Base-by-base conservation (phyloP, 805 yeast species). In the Myxozyma mucilagina region DNA sequence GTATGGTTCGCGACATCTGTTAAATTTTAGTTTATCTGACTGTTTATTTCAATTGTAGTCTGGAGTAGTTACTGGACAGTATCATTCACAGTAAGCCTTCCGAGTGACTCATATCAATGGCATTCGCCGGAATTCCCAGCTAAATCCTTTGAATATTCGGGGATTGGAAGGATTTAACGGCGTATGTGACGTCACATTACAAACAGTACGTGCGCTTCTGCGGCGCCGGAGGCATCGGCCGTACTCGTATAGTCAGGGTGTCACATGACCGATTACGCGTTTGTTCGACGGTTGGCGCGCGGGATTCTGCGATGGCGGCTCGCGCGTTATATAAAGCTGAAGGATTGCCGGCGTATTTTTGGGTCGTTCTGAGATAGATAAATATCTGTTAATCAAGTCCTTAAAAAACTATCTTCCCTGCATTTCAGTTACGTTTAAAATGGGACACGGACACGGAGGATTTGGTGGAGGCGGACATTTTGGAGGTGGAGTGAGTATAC, bases 1-100 rank as follows among this genome's bases (percentile, higher is more conserved):
- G 69, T 36, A 45, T 67, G 39, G 68, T 66, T 18, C 58, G 61
- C 47, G 57, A 56, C 11, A 44, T 41, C n/a, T 18, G 34, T 4
- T 48, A 24, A 24, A 11, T 8, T 32, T 14, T 18, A 45, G 24
- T 11, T 16, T 7, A 43, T 11, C 41, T 38, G n/a, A 13, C 6
- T 2, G 13, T 24, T 4, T 24, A 24, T 24, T 4, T 3, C 29
- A 2, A 24, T 24, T 3, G 4, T 24, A 24, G 4, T 24, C 29
- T 24, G 29, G 29, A 24, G 29, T 24, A n/a, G n/a, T n/a, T n/a
- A 24, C 29, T 24, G 29, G 29, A 24, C 29, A 24, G 2, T 24
- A 24, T 24, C 4, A 4, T 24, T 24, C 29, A 4, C 29, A 3
- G 29, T 24, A 24, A 24, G 29, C 29, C 29, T 24, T 24, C 29